Conservation (phyloP, 306 rosid species). For the Parietaria judaica region DNA sequence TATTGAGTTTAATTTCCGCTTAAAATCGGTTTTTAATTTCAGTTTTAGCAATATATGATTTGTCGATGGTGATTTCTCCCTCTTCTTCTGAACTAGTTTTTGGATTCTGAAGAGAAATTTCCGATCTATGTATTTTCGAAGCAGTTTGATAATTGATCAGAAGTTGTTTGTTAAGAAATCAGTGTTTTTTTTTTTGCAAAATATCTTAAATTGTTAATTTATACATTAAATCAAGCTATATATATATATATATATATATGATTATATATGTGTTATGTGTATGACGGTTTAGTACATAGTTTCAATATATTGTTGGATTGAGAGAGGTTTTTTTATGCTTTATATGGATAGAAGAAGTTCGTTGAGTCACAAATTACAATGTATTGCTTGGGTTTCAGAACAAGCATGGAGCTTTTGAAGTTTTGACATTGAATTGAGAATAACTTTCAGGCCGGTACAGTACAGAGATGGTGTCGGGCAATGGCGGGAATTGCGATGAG, state of each 20-base stretch:
- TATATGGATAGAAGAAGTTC: neutral
- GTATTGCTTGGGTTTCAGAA: constrained; percentile 14
- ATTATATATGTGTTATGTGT: neutral
- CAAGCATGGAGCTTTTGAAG: constrained; percentile 11
- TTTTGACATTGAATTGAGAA: constrained; percentile 22
- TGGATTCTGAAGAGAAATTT: neutral
- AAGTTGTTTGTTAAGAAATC: neutral
- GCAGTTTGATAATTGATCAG: neutral
- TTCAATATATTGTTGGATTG: constrained; percentile 12
- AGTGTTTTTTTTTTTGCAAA: constrained; percentile 9
- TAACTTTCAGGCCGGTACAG: neutral
- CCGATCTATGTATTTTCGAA: neutral
- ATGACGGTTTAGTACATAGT: neutral
- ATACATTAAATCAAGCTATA: neutral
- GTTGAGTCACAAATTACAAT: neutral
- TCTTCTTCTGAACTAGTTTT: neutral
- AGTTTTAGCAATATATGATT: neutral
- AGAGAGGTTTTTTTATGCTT: neutral
- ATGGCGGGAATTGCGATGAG: constrained; percentile 34
- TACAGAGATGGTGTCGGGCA: constrained; percentile 43
- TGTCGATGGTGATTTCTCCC: neutral
- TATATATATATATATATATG: neutral
- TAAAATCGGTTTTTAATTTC: too few relatives aligned
- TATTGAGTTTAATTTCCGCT: neutral
- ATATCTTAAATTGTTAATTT: neutral